phyloP scores from a whole-genome alignment of 768 basidiomycete genomes.

The Trametes cingulata region DNA sequence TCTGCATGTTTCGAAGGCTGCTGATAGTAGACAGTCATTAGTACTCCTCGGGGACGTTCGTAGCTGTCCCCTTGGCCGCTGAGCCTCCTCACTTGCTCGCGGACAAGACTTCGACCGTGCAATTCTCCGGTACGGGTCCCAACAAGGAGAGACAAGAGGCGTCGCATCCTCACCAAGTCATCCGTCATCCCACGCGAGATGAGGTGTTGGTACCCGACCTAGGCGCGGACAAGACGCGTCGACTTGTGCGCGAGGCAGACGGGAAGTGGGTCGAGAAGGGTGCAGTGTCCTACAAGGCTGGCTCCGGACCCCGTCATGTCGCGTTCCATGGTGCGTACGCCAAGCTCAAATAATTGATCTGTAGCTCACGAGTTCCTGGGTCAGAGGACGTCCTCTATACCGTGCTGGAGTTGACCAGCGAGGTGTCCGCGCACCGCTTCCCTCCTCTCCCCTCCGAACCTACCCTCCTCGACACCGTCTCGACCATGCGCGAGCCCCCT shows the following conservation, averaged over 20 bases:
- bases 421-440: slow-evolving; percentile 55
- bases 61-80: slow-evolving; percentile 56
- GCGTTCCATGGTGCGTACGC: slow-evolving; percentile 54
- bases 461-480: slow-evolving; percentile 39
- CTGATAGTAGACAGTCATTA: slow-evolving; percentile 31
- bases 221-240: slow-evolving; percentile 68
- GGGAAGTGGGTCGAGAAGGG: slow-evolving; percentile 54
- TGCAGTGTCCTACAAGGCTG: slow-evolving; percentile 49
- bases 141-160: slow-evolving; percentile 64
- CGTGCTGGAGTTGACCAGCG: slow-evolving; percentile 63
- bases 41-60: slow-evolving; percentile 70
- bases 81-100: slow-evolving; percentile 46
- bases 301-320: slow-evolving; percentile 73
- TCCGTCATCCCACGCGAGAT: slow-evolving; percentile 45
- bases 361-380: neutral
- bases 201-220: slow-evolving; percentile 77
- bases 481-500: slow-evolving; percentile 47
- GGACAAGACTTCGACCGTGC: slow-evolving; percentile 31
- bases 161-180: slow-evolving; percentile 78
- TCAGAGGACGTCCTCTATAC: slow-evolving; percentile 67
- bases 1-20: neutral
- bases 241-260: slow-evolving; percentile 44
- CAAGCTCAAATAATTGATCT: neutral
- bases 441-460: slow-evolving; percentile 44
- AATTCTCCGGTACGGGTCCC: slow-evolving; percentile 59